These are phyloP conservation scores for Davidsoniella eucalypti DNA, from an alignment of 2,329 filamentous ascomycete genomes.

Conservation along the genomic window DNA sequence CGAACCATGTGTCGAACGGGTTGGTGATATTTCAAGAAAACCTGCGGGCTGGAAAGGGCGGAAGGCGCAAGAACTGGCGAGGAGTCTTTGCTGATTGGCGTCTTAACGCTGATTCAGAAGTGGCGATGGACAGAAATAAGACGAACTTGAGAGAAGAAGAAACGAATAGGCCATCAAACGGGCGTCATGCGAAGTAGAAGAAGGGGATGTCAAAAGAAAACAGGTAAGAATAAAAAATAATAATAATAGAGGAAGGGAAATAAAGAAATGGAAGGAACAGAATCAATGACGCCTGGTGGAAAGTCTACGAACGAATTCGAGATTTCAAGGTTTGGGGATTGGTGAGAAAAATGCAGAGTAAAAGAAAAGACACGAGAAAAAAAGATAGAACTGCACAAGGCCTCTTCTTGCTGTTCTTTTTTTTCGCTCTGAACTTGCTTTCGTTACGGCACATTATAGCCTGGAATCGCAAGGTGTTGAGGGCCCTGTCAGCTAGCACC, in stretches of 20 bases:
- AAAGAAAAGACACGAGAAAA: background rate
- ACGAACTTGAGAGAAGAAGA: background rate
- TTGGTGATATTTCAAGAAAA: too few species aligned
- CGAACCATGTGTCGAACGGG: too few species aligned
- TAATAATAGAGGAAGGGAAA: background rate
- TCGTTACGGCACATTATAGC: too few species aligned
- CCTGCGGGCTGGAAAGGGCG: too few species aligned
- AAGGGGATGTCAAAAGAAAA: background rate
- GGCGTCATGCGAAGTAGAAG: background rate
- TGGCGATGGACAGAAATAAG: background rate
- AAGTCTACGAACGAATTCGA: background rate
- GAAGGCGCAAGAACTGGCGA: too few species aligned
- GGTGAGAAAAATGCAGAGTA: background rate
- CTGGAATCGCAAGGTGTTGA: too few species aligned
- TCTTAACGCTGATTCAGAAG: background rate
- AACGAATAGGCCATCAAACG: background rate
- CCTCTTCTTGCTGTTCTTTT: background rate
- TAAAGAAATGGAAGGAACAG: background rate
- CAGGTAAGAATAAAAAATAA: background rate
- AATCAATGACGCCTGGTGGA: background rate
- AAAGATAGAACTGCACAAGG: background rate
- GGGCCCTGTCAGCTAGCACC: background rate
- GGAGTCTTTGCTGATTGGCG: too few species aligned
- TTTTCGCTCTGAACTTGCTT: too few species aligned
- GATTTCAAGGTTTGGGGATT: conserved; percentile 1